These are phyloP conservation scores for Isabelozyma heimii DNA, from an alignment of 805 yeast genomes.

Conservation along the genomic window DNA sequence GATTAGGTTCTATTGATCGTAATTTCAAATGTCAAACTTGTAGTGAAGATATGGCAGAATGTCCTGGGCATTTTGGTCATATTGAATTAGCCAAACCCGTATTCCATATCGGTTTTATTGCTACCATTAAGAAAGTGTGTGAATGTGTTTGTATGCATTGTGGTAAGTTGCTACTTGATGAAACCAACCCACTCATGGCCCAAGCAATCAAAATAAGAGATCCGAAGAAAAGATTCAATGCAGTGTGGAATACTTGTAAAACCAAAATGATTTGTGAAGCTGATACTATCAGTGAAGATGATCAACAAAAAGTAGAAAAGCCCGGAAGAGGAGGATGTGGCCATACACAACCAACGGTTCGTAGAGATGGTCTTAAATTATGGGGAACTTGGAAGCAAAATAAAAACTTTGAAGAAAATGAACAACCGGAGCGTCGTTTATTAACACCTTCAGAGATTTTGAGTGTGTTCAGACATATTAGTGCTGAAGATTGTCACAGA, in stretches of 20 bases:
- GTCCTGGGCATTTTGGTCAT: constrained; percentile 99
- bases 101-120: constrained; percentile 94
- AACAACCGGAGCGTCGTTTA: constrained; percentile 88
- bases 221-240: constrained; percentile 93
- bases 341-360: constrained; percentile 89
- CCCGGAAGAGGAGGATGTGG: constrained; percentile 96
- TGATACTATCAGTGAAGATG: constrained; percentile 66
- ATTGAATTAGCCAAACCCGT: constrained; percentile 98
- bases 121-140: constrained; percentile 90
- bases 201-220: constrained; percentile 87
- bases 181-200: constrained; percentile 75
- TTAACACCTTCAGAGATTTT: constrained; percentile 86
- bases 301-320: constrained; percentile 38
- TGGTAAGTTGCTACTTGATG: constrained; percentile 90
- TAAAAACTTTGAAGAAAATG: constrained; percentile 76
- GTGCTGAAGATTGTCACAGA: constrained; percentile 74
- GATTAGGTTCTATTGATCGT: constrained; percentile 95
- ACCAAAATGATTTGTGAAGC: constrained; percentile 95
- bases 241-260: constrained; percentile 92
- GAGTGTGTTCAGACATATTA: constrained; percentile 88
- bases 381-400: constrained; percentile 99
- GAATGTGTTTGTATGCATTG: constrained; percentile 99
- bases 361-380: constrained; percentile 92
- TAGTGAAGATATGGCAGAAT: constrained; percentile 98
- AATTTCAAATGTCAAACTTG: constrained; percentile 98